phyloP scores from a whole-genome alignment of 2,329 filamentous ascomycete genomes.

The Aspergillus thermomutatus region DNA sequence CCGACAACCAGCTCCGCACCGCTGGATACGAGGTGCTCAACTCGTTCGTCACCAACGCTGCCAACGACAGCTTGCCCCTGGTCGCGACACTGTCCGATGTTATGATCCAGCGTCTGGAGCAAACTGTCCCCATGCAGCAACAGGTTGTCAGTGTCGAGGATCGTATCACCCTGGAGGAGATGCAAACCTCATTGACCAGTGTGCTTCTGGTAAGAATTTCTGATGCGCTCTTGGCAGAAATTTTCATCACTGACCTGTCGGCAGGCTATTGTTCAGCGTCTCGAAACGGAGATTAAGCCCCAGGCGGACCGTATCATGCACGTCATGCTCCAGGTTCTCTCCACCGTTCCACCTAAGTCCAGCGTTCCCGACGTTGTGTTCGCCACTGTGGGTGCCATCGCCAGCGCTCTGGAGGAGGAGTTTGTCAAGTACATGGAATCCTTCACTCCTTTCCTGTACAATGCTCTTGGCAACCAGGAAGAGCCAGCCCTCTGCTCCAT shows the following conservation, averaged over 20 bases:
- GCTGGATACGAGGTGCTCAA: constrained; percentile 97
- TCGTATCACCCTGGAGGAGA: constrained; percentile 91
- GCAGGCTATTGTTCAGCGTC: constrained; percentile 75
- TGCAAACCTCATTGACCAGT: constrained; percentile 92
- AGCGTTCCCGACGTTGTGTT: constrained; percentile 94
- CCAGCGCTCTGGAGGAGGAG: constrained; percentile 85
- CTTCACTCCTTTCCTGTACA: constrained; percentile 89
- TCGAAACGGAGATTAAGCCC: constrained; percentile 86
- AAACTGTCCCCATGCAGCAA: constrained; percentile 81
- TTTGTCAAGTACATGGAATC: constrained; percentile 98
- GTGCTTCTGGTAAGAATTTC: constrained; percentile 63
- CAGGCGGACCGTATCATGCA: constrained; percentile 95
- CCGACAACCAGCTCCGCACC: constrained; percentile 85
- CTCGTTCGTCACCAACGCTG: constrained; percentile 87
- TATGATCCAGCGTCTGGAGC: constrained; percentile 84
- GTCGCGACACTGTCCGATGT: constrained; percentile 82
- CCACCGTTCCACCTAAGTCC: constrained; percentile 75
- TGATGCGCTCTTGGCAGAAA: not conserved
- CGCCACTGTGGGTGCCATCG: constrained; percentile 84
- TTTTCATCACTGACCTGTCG: not conserved
- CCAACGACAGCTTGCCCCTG: constrained; percentile 75
- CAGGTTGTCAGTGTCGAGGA: constrained; percentile 98
- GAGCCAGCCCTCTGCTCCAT: constrained; percentile 92
- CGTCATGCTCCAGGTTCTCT: constrained; percentile 75
- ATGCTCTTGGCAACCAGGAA: constrained; percentile 90